Evolutionary conservation across 345 rosid species (phyloP).

Genomic region (Brassica juncea): DNA sequence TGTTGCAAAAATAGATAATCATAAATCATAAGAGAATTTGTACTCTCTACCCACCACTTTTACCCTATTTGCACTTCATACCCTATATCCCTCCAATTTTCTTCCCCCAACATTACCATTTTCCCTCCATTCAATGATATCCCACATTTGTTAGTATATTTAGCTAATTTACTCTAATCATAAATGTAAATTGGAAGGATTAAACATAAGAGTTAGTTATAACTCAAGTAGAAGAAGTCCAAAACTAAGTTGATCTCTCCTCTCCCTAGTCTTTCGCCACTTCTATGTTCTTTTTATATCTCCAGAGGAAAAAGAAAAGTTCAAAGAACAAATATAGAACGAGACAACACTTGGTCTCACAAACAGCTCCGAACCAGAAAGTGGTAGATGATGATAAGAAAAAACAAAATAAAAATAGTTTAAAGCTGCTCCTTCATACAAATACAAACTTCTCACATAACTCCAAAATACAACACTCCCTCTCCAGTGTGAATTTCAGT

Average conservation of each 20-base stretch:
- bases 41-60: too few relatives aligned
- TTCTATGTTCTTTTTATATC: background rate
- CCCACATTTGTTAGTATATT: too few relatives aligned
- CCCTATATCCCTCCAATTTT: too few relatives aligned
- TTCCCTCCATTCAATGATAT: too few relatives aligned
- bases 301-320: background rate
- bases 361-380: slow-evolving; percentile 30
- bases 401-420: slow-evolving; percentile 7
- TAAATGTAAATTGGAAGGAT: background rate
- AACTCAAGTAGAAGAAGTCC: slow-evolving; percentile 13
- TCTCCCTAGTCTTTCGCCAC: slow-evolving; percentile 2
- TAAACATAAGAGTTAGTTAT: slow-evolving; percentile 2
- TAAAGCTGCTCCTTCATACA: slow-evolving; percentile 36
- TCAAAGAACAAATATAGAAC: background rate
- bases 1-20: background rate
- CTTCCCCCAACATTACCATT: too few relatives aligned
- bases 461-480: slow-evolving; percentile 25
- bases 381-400: background rate
- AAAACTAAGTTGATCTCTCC: slow-evolving; percentile 1
- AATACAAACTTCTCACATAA: slow-evolving; percentile 26
- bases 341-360: slow-evolving; percentile 16
- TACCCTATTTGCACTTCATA: too few relatives aligned
- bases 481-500: slow-evolving; percentile 24
- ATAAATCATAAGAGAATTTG: background rate
- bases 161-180: background rate